Base-by-base conservation (phyloP, 371 early-diverging fungal species). In the Entomophthora muscae region DNA sequence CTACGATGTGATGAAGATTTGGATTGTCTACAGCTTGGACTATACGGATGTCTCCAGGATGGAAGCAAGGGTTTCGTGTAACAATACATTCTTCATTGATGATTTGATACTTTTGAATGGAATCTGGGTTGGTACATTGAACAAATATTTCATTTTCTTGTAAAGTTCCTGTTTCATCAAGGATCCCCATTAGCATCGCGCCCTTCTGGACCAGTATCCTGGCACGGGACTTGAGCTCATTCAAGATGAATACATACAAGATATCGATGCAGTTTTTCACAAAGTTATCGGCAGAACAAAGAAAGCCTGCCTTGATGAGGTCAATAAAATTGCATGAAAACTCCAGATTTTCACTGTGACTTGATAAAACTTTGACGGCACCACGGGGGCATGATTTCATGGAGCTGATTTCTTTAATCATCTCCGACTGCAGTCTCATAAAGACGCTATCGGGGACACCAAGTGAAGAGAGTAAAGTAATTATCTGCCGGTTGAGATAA, bases 11-110 rank as follows among this genome's bases (percentile, higher is more conserved):
- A 23, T 63, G 68, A 10, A 89, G 66, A n/a, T 78, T 74, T 1
- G 75, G 75, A 26, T 70, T 64, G 60, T 87, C 73, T 1, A 90
- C 86, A 0, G 81, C 85, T 1, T 73, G 73, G 2, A 84, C 85
- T 0, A 83, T 73, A 27, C 84, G 76, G 0, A 89, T 67, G 70
- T 93, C 93, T 3, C 93, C 90, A 0, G 91, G 89, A 69, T 90
- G 90, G 63, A 90, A 77, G 30, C 81, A 81, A 0, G 93, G 93
- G 30, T 82, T 82, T 12, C 88, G 78, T 10, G 77, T 76, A 76
- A 0, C 78, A 83, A 0, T 83, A 84, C 61, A 88, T 58, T 60
- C 85, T 85, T 66, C 67, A 58, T 67, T 61, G 10, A 80, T 70
- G 0, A 79, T 63, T 0, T 56, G 28, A n/a, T 67, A 70, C 52